Base-by-base conservation (phyloP, 1,139 yeast genomes). In the Taphrina sp. region DNA sequence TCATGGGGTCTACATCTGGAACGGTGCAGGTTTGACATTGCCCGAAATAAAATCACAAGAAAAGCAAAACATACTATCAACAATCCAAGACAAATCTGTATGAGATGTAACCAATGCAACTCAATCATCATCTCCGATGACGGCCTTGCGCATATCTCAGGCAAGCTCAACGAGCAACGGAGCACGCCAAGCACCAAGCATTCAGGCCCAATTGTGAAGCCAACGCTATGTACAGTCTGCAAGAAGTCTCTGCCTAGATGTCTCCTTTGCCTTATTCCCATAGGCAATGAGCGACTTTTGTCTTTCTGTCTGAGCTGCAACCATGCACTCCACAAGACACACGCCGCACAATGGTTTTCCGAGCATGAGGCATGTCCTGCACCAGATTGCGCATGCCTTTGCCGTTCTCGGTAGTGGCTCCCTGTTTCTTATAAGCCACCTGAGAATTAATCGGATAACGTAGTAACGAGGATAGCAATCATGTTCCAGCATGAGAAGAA, bases 281-380 rank as follows among this genome's bases (percentile, higher is more conserved):
- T 89, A 60, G 97, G 97, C 0, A 79, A 34, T 20, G 61, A 57
- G 19, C 31, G 49, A 17, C 45, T 59, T 57, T 89, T 92, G 62
- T 86, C 94, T 62, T 88, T 88, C 69, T 92, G 98, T 66, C 72
- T 92, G 61, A 80, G 83, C 24, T 92, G 97, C 67, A 87, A 85
- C 66, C 97, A 92, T 66, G 96, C 96, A 1, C 82, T 84, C 77
- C 98, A 92, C 71, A 90, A 95, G 0, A 88, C 84, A 14, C 97
- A 92, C 68, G 96, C 97, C 0, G 89, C 85, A 63, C 95, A 88
- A 65, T 92, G 97, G 97, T 92, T 92, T 66, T 78, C 83, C 17
- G 83, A 83, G 67, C 95, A 90, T 64, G 80, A 78, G 58, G 80
- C 86, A 1, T 92, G 98, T 66, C 96, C 98, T 0, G 95, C 90